A percentile compares a stretch with the other conserved stretches of the same genome.
Conservation (phyloP, 2,329 filamentous ascomycete species). For the Beauveria brongniartii region DNA sequence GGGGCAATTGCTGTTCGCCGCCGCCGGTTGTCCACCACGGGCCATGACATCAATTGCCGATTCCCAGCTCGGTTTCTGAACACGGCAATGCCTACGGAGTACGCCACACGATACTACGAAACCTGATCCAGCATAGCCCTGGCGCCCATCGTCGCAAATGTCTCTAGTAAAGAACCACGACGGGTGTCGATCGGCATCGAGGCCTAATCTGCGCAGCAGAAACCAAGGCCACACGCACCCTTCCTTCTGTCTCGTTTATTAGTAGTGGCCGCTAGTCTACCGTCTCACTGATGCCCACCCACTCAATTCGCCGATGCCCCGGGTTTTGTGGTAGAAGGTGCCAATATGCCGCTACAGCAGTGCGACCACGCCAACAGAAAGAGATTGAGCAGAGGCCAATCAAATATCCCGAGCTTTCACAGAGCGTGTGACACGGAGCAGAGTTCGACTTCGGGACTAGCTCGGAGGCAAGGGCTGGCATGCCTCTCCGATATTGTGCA, state of each 20-base stretch:
- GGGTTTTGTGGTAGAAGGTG: not conserved
- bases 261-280: not conserved
- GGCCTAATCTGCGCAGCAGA: not conserved
- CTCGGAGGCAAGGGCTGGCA: not conserved
- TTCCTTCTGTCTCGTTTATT: not conserved
- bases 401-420: not conserved
- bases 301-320: not conserved
- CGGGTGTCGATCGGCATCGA: not conserved
- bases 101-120: no score
- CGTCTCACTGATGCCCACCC: not conserved
- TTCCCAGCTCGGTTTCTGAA: not conserved
- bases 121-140: not conserved
- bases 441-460: constrained; percentile 1
- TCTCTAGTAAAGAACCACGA: not conserved
- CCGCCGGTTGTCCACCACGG: not conserved
- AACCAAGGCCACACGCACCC: not conserved
- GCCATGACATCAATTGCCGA: not conserved
- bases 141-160: not conserved
- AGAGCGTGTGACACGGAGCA: not conserved
- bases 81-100: not conserved
- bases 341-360: not conserved
- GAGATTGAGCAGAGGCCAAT: not conserved
- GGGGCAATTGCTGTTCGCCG: not conserved
- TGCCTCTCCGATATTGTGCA: constrained; percentile 7
- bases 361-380: not conserved